Evolutionary conservation across 176 grass and related monocot genomes (phyloP).

Genomic region (Pontederia crassipes): DNA sequence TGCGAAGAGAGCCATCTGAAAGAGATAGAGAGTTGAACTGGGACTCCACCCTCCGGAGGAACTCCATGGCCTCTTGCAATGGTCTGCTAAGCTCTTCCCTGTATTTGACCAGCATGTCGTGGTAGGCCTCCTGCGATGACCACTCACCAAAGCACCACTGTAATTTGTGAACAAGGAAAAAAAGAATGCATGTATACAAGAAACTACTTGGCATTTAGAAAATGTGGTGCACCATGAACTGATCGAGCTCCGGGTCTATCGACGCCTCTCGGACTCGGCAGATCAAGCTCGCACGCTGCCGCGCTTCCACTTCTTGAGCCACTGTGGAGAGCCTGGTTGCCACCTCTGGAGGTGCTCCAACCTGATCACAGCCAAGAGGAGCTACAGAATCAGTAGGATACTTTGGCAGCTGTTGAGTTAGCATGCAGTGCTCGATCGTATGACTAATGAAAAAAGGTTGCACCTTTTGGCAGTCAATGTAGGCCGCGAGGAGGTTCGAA

Average conservation of each 20-base stretch:
- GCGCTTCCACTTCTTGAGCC: conserved; percentile 53
- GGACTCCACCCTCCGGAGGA: conserved; percentile 65
- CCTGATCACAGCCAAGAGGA: conserved; percentile 12
- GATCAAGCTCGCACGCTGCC: conserved; percentile 49
- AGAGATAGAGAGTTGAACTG: conserved; percentile 79
- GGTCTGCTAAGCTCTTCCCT: conserved; percentile 79
- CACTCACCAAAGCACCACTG: neutral
- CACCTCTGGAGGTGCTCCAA: conserved; percentile 83
- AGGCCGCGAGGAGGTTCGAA: conserved; percentile 67
- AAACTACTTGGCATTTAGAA: neutral
- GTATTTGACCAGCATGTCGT: conserved; percentile 95
- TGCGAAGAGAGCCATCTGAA: conserved; percentile 57
- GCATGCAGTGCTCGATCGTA: neutral
- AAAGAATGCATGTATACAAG: neutral
- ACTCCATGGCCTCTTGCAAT: conserved; percentile 90
- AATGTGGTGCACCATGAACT: conserved; percentile 68
- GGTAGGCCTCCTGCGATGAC: conserved; percentile 66
- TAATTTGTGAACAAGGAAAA: neutral
- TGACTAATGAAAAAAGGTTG: neutral
- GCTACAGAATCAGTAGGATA: too few species aligned
- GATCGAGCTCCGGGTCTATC: conserved; percentile 78
- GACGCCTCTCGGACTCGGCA: conserved; percentile 24
- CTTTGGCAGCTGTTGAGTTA: too few species aligned
- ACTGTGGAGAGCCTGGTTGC: conserved; percentile 54
- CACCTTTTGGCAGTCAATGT: conserved; percentile 95